Base-by-base conservation (phyloP, 306 rosid species). In the Begonia loranthoides region DNA sequence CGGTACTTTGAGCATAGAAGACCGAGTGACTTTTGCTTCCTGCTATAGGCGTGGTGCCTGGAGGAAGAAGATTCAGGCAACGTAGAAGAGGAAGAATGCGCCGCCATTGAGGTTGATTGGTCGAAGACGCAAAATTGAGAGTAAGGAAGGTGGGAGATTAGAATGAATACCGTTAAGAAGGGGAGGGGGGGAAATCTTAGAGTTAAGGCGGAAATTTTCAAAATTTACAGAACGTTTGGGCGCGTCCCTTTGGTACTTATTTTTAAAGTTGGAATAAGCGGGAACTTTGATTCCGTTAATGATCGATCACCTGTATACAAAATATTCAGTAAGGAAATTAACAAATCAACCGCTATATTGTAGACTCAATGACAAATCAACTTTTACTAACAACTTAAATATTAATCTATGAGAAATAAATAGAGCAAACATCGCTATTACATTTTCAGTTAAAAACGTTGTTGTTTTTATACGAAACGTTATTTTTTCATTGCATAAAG, bases 1-100 rank as follows among this genome's bases (percentile, higher is more conserved):
- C 3, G 3, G 47, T 74, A 90, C 99, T 92, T 92, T 56, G 99
- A 80, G 81, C 99, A 60, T 5, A 60, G 40, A n/a, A 60, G 65
- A 50, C 65, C 65, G 15, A 60, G 76, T 4, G 92, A 78, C 28
- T 82, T 82, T 34, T 78, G 92, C 57, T 82, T 82, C 14, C 92
- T 68, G 41, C 70, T 73, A 49, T 82, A 78, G 0, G 78, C 39
- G 28, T 57, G 63, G 58, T 76, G 74, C 13, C 66, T 64, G 45
- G 84, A 59, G 39, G 82, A 46, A 3, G 77, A 69, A 47, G 69
- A 58, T 9, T 75, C 83, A 45, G 54, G n/a, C 15, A 49, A 2
- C 3, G 64, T 40, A 2, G 68, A 33, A 48, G 79, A 60, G 2
- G 80, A 57, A 51, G 77, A 54, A 73, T 66, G 62, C 3, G 80